Evolutionary conservation across 345 rosid species (phyloP).

Genomic region (Pseudoturritis turrita): DNA sequence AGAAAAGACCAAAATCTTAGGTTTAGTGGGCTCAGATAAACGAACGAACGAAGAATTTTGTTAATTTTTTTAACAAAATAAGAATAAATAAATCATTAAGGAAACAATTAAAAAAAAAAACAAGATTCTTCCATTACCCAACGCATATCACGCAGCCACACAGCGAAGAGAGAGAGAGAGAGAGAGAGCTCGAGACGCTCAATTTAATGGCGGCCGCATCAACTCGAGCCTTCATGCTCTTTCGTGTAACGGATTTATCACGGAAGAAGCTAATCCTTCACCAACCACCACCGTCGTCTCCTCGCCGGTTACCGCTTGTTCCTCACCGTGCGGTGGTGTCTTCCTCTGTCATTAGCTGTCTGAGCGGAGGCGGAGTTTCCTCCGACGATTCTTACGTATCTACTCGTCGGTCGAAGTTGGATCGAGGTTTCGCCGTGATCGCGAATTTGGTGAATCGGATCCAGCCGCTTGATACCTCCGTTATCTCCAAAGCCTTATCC

Average conservation of each 20-base stretch:
- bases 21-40: conserved; percentile 21
- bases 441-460: conserved; percentile 73
- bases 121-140: conserved; percentile 16
- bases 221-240: conserved; percentile 48
- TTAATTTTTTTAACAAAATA: background rate
- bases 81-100: background rate
- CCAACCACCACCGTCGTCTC: conserved; percentile 22
- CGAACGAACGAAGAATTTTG: conserved; percentile 19
- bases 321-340: conserved; percentile 13
- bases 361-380: conserved; percentile 63
- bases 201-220: conserved; percentile 61
- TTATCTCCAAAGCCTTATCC: conserved; percentile 74
- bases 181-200: conserved; percentile 22
- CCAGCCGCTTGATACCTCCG: conserved; percentile 74
- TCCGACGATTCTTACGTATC: conserved; percentile 74
- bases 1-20: background rate
- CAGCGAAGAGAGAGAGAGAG: conserved; percentile 10
- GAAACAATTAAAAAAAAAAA: background rate
- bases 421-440: conserved; percentile 70
- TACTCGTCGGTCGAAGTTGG: conserved; percentile 63
- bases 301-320: background rate
- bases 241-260: conserved; percentile 38
- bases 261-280: conserved; percentile 27
- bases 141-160: conserved; percentile 33
- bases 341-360: conserved; percentile 42